phyloP scores from a whole-genome alignment of 164 flowering plant species.

The Nymphaea thermarum region DNA sequence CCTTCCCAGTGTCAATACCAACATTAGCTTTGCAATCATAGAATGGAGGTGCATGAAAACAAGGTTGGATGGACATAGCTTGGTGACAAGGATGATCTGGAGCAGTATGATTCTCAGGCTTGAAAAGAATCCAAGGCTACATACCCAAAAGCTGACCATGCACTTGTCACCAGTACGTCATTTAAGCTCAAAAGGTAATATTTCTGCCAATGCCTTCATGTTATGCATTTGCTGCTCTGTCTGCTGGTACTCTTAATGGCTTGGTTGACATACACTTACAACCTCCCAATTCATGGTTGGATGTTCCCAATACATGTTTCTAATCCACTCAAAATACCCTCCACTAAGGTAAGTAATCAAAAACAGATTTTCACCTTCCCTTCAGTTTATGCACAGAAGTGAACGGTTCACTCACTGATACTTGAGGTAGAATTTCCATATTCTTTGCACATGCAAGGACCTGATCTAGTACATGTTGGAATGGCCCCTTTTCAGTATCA shows the following conservation, averaged over 20 bases:
- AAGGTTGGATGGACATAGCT: constrained; percentile 85
- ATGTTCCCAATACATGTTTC: constrained; percentile 68
- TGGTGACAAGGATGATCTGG: constrained; percentile 69
- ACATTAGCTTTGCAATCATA: constrained; percentile 69
- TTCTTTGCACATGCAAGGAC: constrained; percentile 49
- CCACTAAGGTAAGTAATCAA: constrained; percentile 49
- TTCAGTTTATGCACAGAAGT: constrained; percentile 3
- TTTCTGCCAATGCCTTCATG: constrained; percentile 80
- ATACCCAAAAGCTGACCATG: constrained; percentile 90
- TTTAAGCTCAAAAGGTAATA: constrained; percentile 63
- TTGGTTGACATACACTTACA: constrained; percentile 65
- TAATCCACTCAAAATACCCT: constrained; percentile 52
- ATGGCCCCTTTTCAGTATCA: constrained; percentile 42
- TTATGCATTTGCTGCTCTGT: constrained; percentile 51
- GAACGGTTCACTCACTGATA: constrained; percentile 14
- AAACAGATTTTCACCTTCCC: constrained; percentile 36
- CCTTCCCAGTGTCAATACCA: constrained; percentile 49
- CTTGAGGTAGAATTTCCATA: constrained; percentile 50
- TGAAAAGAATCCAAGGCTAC: constrained; percentile 88
- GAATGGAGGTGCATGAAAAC: constrained; percentile 87
- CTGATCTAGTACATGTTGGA: constrained; percentile 60
- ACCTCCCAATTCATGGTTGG: constrained; percentile 60
- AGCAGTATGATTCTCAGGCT: constrained; percentile 51
- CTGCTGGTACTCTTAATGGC: constrained; percentile 66
- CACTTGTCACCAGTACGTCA: constrained; percentile 60